Evolutionary conservation across 345 rosid genomes (phyloP), one percentile per base, ranked within the genome.

Genomic region (Populus euphratica): DNA sequence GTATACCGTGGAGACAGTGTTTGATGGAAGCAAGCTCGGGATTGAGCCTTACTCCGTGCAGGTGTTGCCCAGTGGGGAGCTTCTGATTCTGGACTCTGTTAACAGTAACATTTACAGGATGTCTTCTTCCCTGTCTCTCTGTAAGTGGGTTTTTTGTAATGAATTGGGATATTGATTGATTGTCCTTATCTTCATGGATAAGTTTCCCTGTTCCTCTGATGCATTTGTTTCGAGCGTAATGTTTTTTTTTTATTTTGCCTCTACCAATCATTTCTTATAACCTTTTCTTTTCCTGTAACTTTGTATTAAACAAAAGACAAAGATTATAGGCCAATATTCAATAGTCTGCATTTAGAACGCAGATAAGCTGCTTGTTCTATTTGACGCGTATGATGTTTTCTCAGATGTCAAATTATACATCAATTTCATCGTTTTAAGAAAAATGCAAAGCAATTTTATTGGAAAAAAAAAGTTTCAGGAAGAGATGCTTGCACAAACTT

Each of bases 1-100:
- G n/a, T 96, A 92, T 76, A 70, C 86, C 39, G 99, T 96, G 72
- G 99, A 96, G 84, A 96, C 99, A 0, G 97, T 96, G 77, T 94
- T 96, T 81, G 99, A 96, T 73, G 99, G 99, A 77, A 96, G 99
- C 81, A 96, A 94, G 78, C 97, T 94, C 35, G 98, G 98, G 49
- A 85, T 94, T 50, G 99, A 94, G 82, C 99, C 99, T 36, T 85
- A 88, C 80, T 81, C 95, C 0, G 88, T 96, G 25, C 97, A 96
- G 78, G 90, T 94, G 69, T 79, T 92, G 83, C 93, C 98, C 0
- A 85, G 83, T 62, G 99, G 97, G 20, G 99, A 96, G 85, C 83
- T 96, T 50, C 90, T 96, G 44, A 86, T 96, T 82, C 86, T 96
- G 79, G 99, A 96, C 82, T 90, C 98, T 80, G 89, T 90, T 76